phyloP scores from a whole-genome alignment of 1,139 yeast species.

The Waltiozyma sp. region DNA sequence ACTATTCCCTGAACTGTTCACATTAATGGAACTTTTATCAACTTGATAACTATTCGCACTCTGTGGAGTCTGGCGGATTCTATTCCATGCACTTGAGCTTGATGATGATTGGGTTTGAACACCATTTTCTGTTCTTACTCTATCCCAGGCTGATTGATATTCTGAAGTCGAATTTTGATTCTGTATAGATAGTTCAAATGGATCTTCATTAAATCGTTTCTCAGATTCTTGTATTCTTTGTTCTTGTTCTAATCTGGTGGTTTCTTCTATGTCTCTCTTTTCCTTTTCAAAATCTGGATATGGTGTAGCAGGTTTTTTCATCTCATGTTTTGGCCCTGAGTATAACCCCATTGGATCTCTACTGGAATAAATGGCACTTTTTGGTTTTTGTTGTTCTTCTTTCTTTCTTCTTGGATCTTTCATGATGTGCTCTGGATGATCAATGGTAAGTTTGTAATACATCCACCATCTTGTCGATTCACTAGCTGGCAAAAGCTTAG shows the following conservation, averaged over 20 bases:
- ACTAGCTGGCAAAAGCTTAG: slow-evolving; percentile 22
- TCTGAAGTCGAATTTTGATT: background rate
- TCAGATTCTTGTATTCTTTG: background rate
- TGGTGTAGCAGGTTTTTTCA: slow-evolving; percentile 7
- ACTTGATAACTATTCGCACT: slow-evolving; percentile 8
- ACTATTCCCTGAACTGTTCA: background rate
- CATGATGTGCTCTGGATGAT: slow-evolving; percentile 26
- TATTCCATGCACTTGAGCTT: slow-evolving; percentile 1
- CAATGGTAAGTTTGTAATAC: slow-evolving; percentile 25
- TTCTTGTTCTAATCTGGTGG: slow-evolving; percentile 1
- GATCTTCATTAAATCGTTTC: slow-evolving; percentile 12
- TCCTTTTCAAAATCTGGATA: slow-evolving; percentile 2
- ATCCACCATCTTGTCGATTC: slow-evolving; percentile 27
- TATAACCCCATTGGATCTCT: slow-evolving; percentile 26
- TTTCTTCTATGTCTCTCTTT: background rate
- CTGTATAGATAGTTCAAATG: slow-evolving; percentile 11
- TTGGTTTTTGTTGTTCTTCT: slow-evolving; percentile 16
- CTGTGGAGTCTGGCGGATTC: slow-evolving; percentile 6
- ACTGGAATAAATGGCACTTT: slow-evolving; percentile 19
- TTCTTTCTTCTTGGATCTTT: slow-evolving; percentile 25
- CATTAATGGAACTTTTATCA: background rate
- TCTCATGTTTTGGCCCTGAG: slow-evolving; percentile 20
- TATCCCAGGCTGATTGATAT: slow-evolving; percentile 17
- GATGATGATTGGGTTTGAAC: slow-evolving; percentile 2
- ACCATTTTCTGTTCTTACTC: slow-evolving; percentile 13